These are phyloP conservation scores for Posidonia australis DNA, from an alignment of 106 monocot species.

Conservation along the genomic window DNA sequence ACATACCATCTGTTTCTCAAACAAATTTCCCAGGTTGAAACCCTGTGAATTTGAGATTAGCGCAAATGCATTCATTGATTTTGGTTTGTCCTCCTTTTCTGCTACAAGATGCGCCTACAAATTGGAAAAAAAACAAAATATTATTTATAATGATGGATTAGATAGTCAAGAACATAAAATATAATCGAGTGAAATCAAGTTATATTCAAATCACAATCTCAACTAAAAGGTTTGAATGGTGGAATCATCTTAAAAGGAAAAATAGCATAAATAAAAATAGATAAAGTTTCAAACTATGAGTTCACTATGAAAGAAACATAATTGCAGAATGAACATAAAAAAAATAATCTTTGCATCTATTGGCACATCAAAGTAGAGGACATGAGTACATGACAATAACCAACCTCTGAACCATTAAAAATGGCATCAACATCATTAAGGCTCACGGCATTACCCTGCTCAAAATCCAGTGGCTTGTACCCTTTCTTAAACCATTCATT, in stretches of 20 bases:
- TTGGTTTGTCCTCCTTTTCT: slow-evolving; percentile 77
- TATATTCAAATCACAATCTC: not conserved
- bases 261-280: not conserved
- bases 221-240: not conserved
- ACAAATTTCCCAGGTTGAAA: slow-evolving; percentile 83
- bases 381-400: too few species aligned
- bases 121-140: not conserved
- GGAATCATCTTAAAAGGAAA: not conserved
- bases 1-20: slow-evolving; percentile 66
- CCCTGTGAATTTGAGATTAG: slow-evolving; percentile 78
- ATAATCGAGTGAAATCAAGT: not conserved
- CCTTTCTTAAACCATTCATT: slow-evolving; percentile 87
- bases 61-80: slow-evolving; percentile 88
- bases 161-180: not conserved
- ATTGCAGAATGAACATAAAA: not conserved
- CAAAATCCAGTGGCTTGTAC: slow-evolving; percentile 58
- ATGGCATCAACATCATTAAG: slow-evolving; percentile 80
- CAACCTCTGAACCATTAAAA: slow-evolving; percentile 75
- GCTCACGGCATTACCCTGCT: slow-evolving; percentile 41
- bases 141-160: not conserved
- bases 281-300: not conserved
- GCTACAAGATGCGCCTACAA: slow-evolving; percentile 61
- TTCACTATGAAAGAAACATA: too few species aligned
- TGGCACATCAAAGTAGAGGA: not conserved
- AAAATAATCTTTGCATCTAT: not conserved